phyloP scores from a whole-genome alignment of 2,329 filamentous ascomycete genomes.

The Coniella lustricola region DNA sequence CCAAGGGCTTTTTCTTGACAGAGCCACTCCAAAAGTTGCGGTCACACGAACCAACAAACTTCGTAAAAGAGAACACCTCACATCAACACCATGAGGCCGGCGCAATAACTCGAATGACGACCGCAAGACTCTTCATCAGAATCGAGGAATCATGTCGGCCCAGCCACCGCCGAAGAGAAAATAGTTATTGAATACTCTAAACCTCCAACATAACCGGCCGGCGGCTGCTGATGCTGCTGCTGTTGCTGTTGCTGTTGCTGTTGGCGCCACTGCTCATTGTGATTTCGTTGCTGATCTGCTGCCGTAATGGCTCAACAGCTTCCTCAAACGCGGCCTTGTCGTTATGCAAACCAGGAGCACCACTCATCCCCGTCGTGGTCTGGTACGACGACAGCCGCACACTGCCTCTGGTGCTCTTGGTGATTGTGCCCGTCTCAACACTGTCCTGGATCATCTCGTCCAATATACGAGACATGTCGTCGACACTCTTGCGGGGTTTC shows the following conservation, averaged over 20 bases:
- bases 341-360: constrained; percentile 23
- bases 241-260: no score
- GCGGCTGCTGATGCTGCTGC: constrained; percentile 18
- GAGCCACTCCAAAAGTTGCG: no score
- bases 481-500: constrained; percentile 59
- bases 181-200: constrained; percentile 13
- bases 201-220: constrained; percentile 12
- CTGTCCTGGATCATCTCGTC: constrained; percentile 95
- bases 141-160: neutral
- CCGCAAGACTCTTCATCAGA: neutral
- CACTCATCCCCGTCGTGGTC: constrained; percentile 6
- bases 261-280: no score
- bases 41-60: no score
- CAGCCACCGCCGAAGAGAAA: constrained; percentile 9
- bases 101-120: neutral
- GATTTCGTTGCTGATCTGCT: constrained; percentile 8
- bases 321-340: constrained; percentile 26
- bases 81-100: no score
- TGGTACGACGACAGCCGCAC: constrained; percentile 43
- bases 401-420: constrained; percentile 60
- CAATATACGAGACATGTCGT: constrained; percentile 88
- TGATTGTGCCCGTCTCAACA: constrained; percentile 67
- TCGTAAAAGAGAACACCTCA: no score
- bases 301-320: constrained; percentile 35
- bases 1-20: neutral